Evolutionary conservation across 139 green algal genomes (phyloP).

Genomic region (Coelastrella sp.): DNA sequence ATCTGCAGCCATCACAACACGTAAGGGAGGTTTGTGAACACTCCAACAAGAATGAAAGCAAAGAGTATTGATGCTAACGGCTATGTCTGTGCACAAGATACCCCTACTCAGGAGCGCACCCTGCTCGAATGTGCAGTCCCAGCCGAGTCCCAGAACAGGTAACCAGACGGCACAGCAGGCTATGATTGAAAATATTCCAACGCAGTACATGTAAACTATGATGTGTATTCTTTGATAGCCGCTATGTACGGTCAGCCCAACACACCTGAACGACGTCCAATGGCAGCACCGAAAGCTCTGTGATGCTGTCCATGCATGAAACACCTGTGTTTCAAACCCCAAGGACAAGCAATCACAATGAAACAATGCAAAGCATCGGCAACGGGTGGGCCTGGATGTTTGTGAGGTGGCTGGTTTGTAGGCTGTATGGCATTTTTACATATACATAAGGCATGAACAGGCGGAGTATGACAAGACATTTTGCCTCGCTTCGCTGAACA

Average conservation of each 20-base stretch:
- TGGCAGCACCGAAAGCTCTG: not conserved
- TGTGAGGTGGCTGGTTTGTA: no score
- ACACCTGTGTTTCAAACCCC: not conserved
- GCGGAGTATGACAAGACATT: not conserved
- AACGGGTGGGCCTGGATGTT: no score
- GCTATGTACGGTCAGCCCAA: not conserved
- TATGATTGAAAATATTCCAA: not conserved
- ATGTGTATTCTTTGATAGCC: not conserved
- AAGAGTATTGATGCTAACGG: not conserved
- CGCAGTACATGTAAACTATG: no score
- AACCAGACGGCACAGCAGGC: not conserved
- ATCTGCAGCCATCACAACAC: conserved; percentile 1
- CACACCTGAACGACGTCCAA: conserved; percentile 42
- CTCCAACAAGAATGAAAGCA: not conserved
- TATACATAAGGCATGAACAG: not conserved
- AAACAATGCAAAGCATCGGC: no score
- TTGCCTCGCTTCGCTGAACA: not conserved
- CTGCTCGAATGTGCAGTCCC: no score
- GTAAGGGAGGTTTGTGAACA: not conserved
- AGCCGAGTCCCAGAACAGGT: not conserved
- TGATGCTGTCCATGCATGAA: not conserved
- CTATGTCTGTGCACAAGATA: not conserved
- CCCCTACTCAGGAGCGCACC: not conserved
- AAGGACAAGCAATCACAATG: not conserved
- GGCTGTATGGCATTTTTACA: no score